Evolutionary conservation across 768 basidiomycete genomes (phyloP).

Genomic region (Serendipita vermifera): DNA sequence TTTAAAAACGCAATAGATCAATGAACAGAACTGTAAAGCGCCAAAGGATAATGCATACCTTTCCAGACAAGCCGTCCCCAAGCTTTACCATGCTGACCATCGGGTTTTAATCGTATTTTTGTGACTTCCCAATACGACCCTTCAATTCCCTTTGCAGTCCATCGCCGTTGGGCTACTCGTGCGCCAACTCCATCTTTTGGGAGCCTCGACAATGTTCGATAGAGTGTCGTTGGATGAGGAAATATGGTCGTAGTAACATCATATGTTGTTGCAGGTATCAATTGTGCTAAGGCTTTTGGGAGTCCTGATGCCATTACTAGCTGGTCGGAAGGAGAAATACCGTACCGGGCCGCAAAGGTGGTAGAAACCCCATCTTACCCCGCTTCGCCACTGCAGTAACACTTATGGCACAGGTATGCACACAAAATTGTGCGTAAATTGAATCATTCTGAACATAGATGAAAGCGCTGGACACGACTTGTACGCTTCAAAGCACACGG

Average conservation of each 20-base stretch:
- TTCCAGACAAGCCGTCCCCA: conserved; percentile 75
- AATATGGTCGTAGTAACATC: not conserved
- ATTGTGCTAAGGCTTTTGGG: not conserved
- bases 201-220: conserved; percentile 55
- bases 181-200: conserved; percentile 56
- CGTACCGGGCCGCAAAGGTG: too few species aligned
- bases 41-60: conserved; percentile 35
- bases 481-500: conserved; percentile 72
- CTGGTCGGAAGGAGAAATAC: conserved; percentile 14
- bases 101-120: conserved; percentile 52
- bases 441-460: too few species aligned
- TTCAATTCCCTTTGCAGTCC: conserved; percentile 52
- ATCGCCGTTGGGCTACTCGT: conserved; percentile 58
- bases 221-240: conserved; percentile 34
- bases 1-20: not conserved
- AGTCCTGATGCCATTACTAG: not conserved
- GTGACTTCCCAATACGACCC: conserved; percentile 69
- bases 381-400: too few species aligned
- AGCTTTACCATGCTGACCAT: conserved; percentile 65
- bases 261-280: not conserved
- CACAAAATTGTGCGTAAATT: too few species aligned
- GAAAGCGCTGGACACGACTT: conserved; percentile 50
- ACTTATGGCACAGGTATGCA: too few species aligned
- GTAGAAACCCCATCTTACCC: too few species aligned
- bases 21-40: not conserved